Evolutionary conservation across 345 rosid genomes (phyloP).

Genomic region (Heritiera fomes): DNA sequence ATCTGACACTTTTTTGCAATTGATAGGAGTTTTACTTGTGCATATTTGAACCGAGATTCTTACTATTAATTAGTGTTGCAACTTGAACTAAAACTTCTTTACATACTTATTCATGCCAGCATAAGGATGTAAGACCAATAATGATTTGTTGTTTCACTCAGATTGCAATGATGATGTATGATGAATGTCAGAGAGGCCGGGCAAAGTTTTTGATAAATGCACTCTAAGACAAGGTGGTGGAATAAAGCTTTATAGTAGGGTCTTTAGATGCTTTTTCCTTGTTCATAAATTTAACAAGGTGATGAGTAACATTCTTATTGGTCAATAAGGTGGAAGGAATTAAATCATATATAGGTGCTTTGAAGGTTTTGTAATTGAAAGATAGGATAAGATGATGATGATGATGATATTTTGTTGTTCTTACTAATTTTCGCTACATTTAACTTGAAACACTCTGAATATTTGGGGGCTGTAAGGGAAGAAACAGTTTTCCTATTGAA

Average conservation of each 20-base stretch:
- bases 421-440: neutral
- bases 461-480: neutral
- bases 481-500: neutral
- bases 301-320: constrained; percentile 14
- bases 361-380: constrained; percentile 11
- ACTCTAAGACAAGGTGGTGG: constrained; percentile 60
- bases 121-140: constrained; percentile 29
- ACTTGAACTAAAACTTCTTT: constrained; percentile 19
- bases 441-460: neutral
- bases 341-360: constrained; percentile 2
- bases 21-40: neutral
- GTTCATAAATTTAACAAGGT: constrained; percentile 23
- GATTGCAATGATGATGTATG: constrained; percentile 99
- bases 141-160: constrained; percentile 71
- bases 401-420: neutral
- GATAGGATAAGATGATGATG: constrained; percentile 3
- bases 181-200: constrained; percentile 60
- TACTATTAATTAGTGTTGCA: neutral
- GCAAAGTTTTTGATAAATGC: constrained; percentile 56
- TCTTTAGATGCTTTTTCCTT: constrained; percentile 31
- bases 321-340: constrained; percentile 10
- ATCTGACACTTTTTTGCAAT: neutral
- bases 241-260: constrained; percentile 40
- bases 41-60: neutral
- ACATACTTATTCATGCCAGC: constrained; percentile 27